These are phyloP conservation scores for Urochloa ruziziensis DNA, from an alignment of 176 grass and related monocot species.

Conservation along the genomic window DNA sequence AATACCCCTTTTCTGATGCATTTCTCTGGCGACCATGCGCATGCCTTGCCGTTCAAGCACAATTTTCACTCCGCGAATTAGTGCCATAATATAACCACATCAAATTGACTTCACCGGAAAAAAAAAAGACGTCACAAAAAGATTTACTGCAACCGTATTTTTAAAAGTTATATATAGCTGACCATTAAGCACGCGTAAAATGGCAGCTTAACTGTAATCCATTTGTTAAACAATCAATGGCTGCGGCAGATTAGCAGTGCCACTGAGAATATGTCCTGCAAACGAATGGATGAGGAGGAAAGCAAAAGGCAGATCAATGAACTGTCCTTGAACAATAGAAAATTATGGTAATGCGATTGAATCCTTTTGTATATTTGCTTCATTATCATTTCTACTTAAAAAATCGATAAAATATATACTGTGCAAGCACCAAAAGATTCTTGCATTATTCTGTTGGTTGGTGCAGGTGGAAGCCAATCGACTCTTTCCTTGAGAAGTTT, in stretches of 20 bases:
- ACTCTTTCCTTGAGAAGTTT: conserved; percentile 6
- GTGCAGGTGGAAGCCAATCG: conserved; percentile 3
- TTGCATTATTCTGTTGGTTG: neutral
- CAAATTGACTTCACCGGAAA: neutral
- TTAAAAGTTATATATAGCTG: neutral
- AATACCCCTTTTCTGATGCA: neutral
- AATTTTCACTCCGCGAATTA: too few relatives aligned
- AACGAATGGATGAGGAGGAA: neutral
- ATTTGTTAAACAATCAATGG: neutral
- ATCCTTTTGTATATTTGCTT: neutral
- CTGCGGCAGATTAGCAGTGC: neutral
- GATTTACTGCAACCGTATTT: neutral
- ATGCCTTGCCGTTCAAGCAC: neutral
- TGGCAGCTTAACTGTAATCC: too few relatives aligned
- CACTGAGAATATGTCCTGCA: neutral
- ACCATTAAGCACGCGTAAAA: neutral
- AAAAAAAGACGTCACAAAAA: neutral
- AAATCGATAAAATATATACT: neutral
- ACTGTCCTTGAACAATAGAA: neutral
- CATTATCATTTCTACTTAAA: neutral
- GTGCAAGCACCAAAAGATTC: neutral
- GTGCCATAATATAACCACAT: neutral
- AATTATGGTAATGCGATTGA: neutral
- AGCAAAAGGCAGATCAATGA: neutral
- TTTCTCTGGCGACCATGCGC: neutral